Conservation (phyloP, 1,284 basidiomycete species). For the Naganishia liquefaciens region DNA sequence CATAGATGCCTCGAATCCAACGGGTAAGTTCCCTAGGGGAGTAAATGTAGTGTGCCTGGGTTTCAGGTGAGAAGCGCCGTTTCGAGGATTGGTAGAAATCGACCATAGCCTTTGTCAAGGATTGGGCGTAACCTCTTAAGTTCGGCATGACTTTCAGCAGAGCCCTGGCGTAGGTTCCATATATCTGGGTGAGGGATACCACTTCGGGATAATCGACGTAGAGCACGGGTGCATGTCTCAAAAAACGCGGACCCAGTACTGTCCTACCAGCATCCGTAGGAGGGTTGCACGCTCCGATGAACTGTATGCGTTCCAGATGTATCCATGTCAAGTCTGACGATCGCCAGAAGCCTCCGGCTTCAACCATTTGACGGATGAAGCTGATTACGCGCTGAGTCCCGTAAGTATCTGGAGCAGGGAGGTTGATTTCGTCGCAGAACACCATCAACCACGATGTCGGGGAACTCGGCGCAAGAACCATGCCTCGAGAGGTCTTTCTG, state of each 20-base stretch:
- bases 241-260: constrained; percentile 94
- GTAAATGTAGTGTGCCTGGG: constrained; percentile 98
- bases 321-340: constrained; percentile 96
- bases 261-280: constrained; percentile 99
- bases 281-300: constrained; percentile 98
- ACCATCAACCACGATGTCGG: constrained; percentile 98
- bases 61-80: constrained; percentile 88
- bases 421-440: constrained; percentile 99
- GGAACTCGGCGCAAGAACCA: constrained; percentile 87
- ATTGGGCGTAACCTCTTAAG: constrained; percentile 87
- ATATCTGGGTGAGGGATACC: constrained; percentile 95
- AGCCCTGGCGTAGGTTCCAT: constrained; percentile 97
- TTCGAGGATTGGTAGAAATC: constrained; percentile 92
- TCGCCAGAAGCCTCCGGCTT: constrained; percentile 93
- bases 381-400: constrained; percentile 98
- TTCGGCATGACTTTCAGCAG: constrained; percentile 94
- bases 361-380: constrained; percentile 95
- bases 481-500: constrained; percentile 94
- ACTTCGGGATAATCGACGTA: constrained; percentile 99
- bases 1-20: constrained; percentile 97
- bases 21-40: constrained; percentile 97
- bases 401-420: constrained; percentile 96
- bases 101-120: constrained; percentile 98
- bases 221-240: constrained; percentile 96
- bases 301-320: constrained; percentile 94